Evolutionary conservation across 2,329 filamentous ascomycete genomes (phyloP).

Genomic region (Aspergillus pseudoterreus): DNA sequence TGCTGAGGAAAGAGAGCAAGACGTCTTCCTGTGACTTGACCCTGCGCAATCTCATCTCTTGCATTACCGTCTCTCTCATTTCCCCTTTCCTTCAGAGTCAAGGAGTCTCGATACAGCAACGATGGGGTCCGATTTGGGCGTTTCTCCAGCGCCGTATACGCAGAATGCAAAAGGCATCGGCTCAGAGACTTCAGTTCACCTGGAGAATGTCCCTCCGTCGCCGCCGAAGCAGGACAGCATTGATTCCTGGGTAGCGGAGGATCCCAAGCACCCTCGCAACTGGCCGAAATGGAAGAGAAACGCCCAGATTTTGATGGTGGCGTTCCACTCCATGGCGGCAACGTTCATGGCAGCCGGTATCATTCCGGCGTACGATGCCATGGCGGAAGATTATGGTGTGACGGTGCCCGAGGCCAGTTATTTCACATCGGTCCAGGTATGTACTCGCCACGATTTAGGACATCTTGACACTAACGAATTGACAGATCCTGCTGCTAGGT

Average conservation of each 20-base stretch:
- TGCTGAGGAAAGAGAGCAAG: not conserved
- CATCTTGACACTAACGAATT: not conserved
- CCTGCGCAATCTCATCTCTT: not conserved
- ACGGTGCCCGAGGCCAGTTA: slow-evolving; percentile 49
- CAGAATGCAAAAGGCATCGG: not conserved
- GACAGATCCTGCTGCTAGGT: slow-evolving; percentile 49
- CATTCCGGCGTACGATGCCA: slow-evolving; percentile 50
- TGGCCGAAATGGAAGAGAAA: slow-evolving; percentile 35
- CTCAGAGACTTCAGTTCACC: slow-evolving; percentile 9
- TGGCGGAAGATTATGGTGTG: slow-evolving; percentile 48
- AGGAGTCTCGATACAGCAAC: not conserved
- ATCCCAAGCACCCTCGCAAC: slow-evolving; percentile 18
- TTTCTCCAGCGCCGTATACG: not conserved
- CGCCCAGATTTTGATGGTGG: slow-evolving; percentile 50
- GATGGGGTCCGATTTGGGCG: not conserved
- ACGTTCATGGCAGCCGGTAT: slow-evolving; percentile 52
- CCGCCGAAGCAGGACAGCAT: not conserved
- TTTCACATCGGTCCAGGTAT: slow-evolving; percentile 47
- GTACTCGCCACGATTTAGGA: not conserved
- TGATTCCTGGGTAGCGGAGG: not conserved
- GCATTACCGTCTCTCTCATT: not conserved
- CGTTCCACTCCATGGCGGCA: slow-evolving; percentile 53
- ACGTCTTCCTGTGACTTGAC: not conserved
- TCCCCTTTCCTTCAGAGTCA: not conserved
- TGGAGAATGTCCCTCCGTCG: slow-evolving; percentile 10